Conservation (phyloP, 2,329 filamentous ascomycete species). For the Penicillium thymicola region DNA sequence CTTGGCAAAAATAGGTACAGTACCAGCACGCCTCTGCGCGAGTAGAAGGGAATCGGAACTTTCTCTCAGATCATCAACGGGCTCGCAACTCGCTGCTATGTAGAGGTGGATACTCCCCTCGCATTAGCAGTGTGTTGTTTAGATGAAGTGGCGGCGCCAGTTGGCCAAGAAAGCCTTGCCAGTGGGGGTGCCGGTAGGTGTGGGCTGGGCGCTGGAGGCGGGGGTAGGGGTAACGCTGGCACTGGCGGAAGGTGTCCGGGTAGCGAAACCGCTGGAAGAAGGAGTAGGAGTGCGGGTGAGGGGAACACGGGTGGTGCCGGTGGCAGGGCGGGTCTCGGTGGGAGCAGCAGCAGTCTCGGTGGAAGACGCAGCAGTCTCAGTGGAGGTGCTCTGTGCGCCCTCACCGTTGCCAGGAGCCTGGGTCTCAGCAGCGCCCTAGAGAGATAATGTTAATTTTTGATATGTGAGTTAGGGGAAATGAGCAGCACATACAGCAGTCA, state of each 20-base stretch:
- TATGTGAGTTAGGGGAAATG: not conserved
- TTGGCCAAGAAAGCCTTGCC: conserved; percentile 24
- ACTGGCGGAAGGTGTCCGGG: conserved; percentile 22
- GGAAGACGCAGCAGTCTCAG: conserved; percentile 4
- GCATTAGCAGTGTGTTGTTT: conserved; percentile 6
- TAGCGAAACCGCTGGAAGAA: conserved; percentile 30
- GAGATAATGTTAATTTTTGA: not conserved
- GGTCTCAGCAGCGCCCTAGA: conserved; percentile 5
- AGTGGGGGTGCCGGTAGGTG: conserved; percentile 24
- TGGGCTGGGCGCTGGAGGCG: not conserved
- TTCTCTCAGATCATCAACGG: conserved; percentile 12
- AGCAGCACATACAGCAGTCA: conserved; percentile 33
- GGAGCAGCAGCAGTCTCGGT: not conserved
- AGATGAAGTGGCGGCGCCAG: conserved; percentile 28
- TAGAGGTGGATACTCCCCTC: conserved; percentile 2
- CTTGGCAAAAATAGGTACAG: conserved; percentile 24
- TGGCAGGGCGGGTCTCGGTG: conserved; percentile 8
- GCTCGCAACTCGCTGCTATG: conserved; percentile 5
- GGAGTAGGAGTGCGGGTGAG: conserved; percentile 6
- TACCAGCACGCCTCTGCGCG: conserved; percentile 22
- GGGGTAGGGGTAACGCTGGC: conserved; percentile 1
- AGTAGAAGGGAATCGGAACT: conserved; percentile 18
- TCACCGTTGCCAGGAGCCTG: not conserved
- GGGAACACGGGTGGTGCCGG: conserved; percentile 19
- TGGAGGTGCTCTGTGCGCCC: not conserved